Percentiles rank a stretch among this genome's conserved stretches.
phyloP scores from a whole-genome alignment of 495 filamentous ascomycete species.

The Daldinia loculata region DNA sequence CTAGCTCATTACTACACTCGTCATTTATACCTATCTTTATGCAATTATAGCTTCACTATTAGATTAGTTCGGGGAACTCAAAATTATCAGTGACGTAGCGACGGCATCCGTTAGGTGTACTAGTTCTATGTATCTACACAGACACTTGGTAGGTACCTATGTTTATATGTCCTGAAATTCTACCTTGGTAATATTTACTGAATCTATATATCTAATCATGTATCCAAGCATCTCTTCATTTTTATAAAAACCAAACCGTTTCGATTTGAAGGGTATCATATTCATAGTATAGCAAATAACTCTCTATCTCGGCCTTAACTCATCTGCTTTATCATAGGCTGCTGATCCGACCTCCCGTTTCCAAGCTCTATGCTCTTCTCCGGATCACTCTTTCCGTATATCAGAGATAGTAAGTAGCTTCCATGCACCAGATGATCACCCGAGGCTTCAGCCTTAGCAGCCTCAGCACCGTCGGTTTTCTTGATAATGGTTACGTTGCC shows the following conservation, averaged over 20 bases:
- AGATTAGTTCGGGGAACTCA: not conserved
- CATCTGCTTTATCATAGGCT: not conserved
- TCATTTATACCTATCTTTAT: not conserved
- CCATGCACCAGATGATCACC: slow-evolving; percentile 23
- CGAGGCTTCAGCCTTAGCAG: not conserved
- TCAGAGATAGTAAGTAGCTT: slow-evolving; percentile 30
- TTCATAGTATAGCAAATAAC: not conserved
- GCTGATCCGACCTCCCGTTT: not conserved
- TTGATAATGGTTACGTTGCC: slow-evolving; percentile 64
- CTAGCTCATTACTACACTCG: not conserved
- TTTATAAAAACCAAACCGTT: not conserved
- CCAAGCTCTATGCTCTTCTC: not conserved
- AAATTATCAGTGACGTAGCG: not conserved
- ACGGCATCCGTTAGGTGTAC: not conserved
- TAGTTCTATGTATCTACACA: not conserved
- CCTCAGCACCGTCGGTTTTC: slow-evolving; percentile 10
- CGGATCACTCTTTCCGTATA: not conserved
- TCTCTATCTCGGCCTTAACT: not conserved
- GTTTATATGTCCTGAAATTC: not conserved
- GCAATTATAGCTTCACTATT: not conserved
- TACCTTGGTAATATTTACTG: not conserved
- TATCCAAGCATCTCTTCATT: not conserved
- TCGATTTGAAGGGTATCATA: not conserved
- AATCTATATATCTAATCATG: not conserved
- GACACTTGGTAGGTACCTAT: no score